These are phyloP conservation scores for Tetradesmus obliquus DNA, from an alignment of 139 green algal species.

Conservation along the genomic window DNA sequence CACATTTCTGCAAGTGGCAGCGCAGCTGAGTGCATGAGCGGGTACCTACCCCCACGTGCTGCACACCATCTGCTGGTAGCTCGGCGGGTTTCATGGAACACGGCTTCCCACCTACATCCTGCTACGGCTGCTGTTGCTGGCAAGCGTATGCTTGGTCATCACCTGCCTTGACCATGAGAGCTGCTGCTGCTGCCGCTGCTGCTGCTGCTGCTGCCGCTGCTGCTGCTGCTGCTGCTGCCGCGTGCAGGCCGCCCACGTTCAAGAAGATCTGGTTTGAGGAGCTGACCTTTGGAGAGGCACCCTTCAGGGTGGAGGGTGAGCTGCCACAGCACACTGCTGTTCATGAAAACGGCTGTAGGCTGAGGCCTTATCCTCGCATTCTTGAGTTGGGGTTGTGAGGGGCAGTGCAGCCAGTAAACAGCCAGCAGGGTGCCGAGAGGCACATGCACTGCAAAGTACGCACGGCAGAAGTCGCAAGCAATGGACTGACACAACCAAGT, in stretches of 20 bases:
- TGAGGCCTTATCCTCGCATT: slow-evolving; percentile 65
- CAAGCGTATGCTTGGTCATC: no score
- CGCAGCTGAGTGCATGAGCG: no score
- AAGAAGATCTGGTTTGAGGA: slow-evolving; percentile 88
- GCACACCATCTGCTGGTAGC: no score
- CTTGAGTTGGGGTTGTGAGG: neutral
- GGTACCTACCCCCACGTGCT: no score
- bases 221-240: neutral
- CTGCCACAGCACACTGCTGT: neutral
- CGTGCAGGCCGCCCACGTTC: slow-evolving; percentile 52
- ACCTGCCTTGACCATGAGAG: no score
- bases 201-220: neutral
- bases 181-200: neutral
- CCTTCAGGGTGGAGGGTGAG: slow-evolving; percentile 76
- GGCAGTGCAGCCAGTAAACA: neutral
- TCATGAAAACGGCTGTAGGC: slow-evolving; percentile 1
- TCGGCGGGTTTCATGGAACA: no score
- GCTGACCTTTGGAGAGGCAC: slow-evolving; percentile 88
- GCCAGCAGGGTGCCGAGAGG: slow-evolving; percentile 43
- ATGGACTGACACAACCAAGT: no score
- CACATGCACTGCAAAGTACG: no score
- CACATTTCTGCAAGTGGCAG: no score
- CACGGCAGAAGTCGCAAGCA: no score
- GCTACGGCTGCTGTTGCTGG: no score
- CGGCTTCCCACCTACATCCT: no score